Percentiles rank a stretch among this genome's conserved stretches.
Conservation (phyloP, 306 rosid genomes). For the Cicer pinnatifidum region DNA sequence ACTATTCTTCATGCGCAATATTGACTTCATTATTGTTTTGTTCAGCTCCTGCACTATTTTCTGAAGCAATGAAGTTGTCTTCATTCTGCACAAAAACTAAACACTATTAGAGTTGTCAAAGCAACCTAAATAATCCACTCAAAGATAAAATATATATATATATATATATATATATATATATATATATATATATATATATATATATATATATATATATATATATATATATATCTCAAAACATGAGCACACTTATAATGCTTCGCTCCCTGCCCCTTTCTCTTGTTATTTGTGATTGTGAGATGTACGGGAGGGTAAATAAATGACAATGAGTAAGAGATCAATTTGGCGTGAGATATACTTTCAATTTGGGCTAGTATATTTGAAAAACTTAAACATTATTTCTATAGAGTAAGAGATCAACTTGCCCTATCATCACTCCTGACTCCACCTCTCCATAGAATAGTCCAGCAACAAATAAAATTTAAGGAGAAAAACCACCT, state of each 20-base stretch:
- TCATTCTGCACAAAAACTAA: conserved; percentile 40
- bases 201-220: background rate
- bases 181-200: background rate
- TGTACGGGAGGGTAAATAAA: background rate
- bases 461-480: background rate
- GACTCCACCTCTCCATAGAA: background rate
- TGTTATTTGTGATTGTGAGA: too few species aligned
- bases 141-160: background rate
- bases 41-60: conserved; percentile 22
- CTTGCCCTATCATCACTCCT: background rate
- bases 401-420: background rate
- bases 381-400: too few species aligned
- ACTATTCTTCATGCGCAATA: conserved; percentile 6
- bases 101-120: background rate
- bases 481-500: background rate
- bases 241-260: background rate
- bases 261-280: background rate
- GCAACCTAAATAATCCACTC: background rate
- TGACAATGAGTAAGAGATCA: background rate
- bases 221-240: background rate
- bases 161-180: background rate
- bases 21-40: conserved; percentile 21
- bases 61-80: background rate
- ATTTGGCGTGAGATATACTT: background rate
- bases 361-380: background rate